phyloP scores from a whole-genome alignment of 441 rosid species.

The Macaranga tanarius region DNA sequence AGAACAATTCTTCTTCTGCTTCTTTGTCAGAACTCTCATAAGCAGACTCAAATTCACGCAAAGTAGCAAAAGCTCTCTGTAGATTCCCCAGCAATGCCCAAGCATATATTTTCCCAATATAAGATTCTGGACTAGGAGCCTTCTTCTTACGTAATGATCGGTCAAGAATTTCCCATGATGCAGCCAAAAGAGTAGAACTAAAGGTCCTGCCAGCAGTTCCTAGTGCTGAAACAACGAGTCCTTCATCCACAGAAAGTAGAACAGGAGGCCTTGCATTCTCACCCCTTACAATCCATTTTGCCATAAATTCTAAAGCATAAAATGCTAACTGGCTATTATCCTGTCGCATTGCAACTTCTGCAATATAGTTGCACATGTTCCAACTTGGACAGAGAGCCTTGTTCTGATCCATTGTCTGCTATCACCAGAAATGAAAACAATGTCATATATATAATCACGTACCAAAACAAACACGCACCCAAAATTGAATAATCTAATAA shows the following conservation, averaged over 20 bases:
- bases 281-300: slow-evolving; percentile 70
- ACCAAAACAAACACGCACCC: not conserved
- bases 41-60: slow-evolving; percentile 70
- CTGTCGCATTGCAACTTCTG: slow-evolving; percentile 64
- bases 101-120: slow-evolving; percentile 75
- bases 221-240: slow-evolving; percentile 68
- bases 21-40: slow-evolving; percentile 44
- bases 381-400: slow-evolving; percentile 83
- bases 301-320: slow-evolving; percentile 84
- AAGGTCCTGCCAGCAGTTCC: slow-evolving; percentile 84
- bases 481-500: slow-evolving; percentile 6
- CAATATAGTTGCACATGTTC: slow-evolving; percentile 60
- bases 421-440: slow-evolving; percentile 21
- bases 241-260: slow-evolving; percentile 76
- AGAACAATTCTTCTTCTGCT: slow-evolving; percentile 63
- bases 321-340: slow-evolving; percentile 80
- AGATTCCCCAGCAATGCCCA: slow-evolving; percentile 75
- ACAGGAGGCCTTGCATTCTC: slow-evolving; percentile 62
- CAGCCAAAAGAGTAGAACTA: slow-evolving; percentile 64
- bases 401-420: slow-evolving; percentile 74
- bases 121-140: slow-evolving; percentile 68
- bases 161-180: slow-evolving; percentile 71
- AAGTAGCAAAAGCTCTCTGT: slow-evolving; percentile 64
- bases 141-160: slow-evolving; percentile 66
- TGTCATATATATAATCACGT: slow-evolving; percentile 7